These are phyloP conservation scores for Neolentinus lepideus DNA, from an alignment of 1,284 basidiomycete species.

Conservation along the genomic window DNA sequence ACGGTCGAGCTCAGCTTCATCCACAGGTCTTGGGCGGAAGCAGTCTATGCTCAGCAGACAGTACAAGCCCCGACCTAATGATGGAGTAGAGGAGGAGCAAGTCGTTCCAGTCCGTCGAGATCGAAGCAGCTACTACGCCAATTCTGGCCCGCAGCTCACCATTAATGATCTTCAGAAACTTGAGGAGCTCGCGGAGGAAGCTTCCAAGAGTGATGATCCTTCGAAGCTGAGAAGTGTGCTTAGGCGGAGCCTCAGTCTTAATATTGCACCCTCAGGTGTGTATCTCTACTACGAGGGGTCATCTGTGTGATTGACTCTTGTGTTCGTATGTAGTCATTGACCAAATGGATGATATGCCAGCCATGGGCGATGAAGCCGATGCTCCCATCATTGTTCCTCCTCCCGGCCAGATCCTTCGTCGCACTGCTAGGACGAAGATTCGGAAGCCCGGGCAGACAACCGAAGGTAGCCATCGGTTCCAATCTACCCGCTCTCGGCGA, in stretches of 20 bases:
- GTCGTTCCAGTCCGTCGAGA: slow-evolving; percentile 64
- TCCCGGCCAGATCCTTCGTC: slow-evolving; percentile 84
- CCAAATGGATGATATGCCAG: slow-evolving; percentile 56
- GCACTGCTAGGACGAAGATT: slow-evolving; percentile 92
- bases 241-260: slow-evolving; percentile 84
- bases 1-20: slow-evolving; percentile 29
- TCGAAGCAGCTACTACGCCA: slow-evolving; percentile 55
- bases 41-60: slow-evolving; percentile 88
- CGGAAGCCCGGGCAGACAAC: slow-evolving; percentile 78
- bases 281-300: slow-evolving; percentile 16
- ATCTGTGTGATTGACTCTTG: slow-evolving; percentile 7
- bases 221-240: slow-evolving; percentile 77
- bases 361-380: slow-evolving; percentile 75
- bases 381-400: slow-evolving; percentile 85
- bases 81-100: slow-evolving; percentile 54
- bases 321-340: slow-evolving; percentile 43
- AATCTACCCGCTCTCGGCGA: slow-evolving; percentile 43
- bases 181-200: slow-evolving; percentile 88
- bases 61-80: slow-evolving; percentile 72
- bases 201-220: slow-evolving; percentile 78
- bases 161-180: slow-evolving; percentile 90
- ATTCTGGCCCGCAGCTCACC: slow-evolving; percentile 70
- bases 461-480: slow-evolving; percentile 79
- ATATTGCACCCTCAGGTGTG: slow-evolving; percentile 79
- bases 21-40: slow-evolving; percentile 61